Percentiles rank a stretch among this genome's conserved stretches.
Conservation (phyloP, 768 basidiomycete species). For the Solioccasus polychromus region DNA sequence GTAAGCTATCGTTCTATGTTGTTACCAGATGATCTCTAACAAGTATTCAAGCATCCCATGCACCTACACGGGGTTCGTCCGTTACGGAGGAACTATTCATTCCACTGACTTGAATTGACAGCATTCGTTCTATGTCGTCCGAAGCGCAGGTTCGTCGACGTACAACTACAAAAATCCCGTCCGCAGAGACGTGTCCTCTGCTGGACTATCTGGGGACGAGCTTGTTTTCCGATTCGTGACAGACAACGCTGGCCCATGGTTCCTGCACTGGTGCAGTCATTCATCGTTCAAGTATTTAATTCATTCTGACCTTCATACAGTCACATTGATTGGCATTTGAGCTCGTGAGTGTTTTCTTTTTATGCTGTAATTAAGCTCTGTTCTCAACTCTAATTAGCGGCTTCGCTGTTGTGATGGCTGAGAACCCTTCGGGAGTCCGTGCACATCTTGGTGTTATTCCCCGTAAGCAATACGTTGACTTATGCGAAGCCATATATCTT, state of each 20-base stretch:
- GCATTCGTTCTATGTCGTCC: conserved; percentile 37
- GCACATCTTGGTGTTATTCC: no score
- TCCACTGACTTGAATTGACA: conserved; percentile 11
- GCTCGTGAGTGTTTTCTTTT: conserved; percentile 13
- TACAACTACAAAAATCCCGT: conserved; percentile 37
- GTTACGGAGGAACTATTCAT: not conserved
- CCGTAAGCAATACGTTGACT: no score
- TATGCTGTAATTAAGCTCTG: not conserved
- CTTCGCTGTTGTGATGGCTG: conserved; percentile 26
- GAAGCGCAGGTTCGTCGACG: conserved; percentile 23
- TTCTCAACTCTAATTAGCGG: conserved; percentile 14
- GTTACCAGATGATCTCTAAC: not conserved
- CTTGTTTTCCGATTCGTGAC: conserved; percentile 56
- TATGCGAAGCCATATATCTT: no score
- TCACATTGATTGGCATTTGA: conserved; percentile 31
- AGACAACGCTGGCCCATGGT: conserved; percentile 63
- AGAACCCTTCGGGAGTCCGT: no score
- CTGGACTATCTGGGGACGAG: conserved; percentile 35
- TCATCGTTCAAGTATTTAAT: not conserved
- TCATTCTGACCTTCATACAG: conserved; percentile 3
- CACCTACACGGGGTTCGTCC: conserved; percentile 29
- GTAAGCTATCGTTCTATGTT: conserved; percentile 14
- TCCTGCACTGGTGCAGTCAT: conserved; percentile 37
- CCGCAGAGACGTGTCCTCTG: conserved; percentile 30
- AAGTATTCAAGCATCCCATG: conserved; percentile 26